Base-by-base conservation (phyloP, 108 stramenopile genomes). In the Nannochloropsis oceanica region DNA sequence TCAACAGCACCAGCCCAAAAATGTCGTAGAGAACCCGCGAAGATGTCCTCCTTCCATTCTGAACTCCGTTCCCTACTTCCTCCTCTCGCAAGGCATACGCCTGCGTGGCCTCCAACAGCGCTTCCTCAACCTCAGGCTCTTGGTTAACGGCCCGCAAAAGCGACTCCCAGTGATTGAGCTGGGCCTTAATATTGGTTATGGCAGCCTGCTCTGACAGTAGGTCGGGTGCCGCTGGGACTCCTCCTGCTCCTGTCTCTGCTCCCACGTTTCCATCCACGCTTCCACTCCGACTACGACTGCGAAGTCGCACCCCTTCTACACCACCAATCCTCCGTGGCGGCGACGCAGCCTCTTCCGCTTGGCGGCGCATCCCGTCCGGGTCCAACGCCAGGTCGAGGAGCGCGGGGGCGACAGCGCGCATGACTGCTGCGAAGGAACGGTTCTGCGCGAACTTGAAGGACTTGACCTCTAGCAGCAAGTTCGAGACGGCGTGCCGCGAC, bases 381-480 rank as follows among this genome's bases (percentile, higher is more conserved):
- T 82, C 34, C 42, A 43, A 34, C 8, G 34, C 81, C 42, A 42
- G 80, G 25, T 26, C 80, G 3, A 80, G 26, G 13, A 26, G 26
- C 5, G 25, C 26, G 0, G 24, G 25, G 25, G 26, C 22, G 13
- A 26, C 80, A 12, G 26, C 26, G 26, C 26, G 26, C 80, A 80
- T 80, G 25, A 25, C 44, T 42, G 42, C 83, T 27, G 27, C 25
- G 43, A 20, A 42, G 27, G 34, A 43, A 8, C 81, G 44, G 46
- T 89, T 89, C 80, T 89, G 89, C 22, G 89, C 89, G 42, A 89
- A 89, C 80, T 89, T 89, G 87, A 87, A 89, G 73, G 87, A 84
- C 85, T 89, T 89, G 88, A 89, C 88, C 89, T 89, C 89, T 25
- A 89, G 87, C 81, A 89, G 22, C 27, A 89, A 44, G 87, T 89